Conservation (phyloP, 176 grass and related monocot species). For the Pontederia paniculata region DNA sequence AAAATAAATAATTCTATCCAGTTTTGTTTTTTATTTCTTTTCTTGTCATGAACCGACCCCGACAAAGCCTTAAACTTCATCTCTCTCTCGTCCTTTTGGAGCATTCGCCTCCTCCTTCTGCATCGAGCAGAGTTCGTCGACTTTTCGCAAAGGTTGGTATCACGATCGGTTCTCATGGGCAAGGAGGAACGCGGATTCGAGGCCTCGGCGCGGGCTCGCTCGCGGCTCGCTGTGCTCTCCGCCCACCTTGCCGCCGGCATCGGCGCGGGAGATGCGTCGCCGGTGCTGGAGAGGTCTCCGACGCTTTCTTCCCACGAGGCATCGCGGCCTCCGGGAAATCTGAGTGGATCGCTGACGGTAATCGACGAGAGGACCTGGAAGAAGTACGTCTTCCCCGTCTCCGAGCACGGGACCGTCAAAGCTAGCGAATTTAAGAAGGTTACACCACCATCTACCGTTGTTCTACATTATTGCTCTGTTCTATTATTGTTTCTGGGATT, state of each 20-base stretch:
- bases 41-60: no score
- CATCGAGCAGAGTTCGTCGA: neutral
- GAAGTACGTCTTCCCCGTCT: conserved; percentile 54
- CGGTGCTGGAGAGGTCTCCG: conserved; percentile 39
- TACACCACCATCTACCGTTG: neutral
- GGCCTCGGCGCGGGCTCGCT: conserved; percentile 16
- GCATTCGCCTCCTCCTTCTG: neutral
- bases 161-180: neutral
- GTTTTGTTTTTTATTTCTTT: no score
- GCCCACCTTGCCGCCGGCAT: conserved; percentile 24
- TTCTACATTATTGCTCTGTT: neutral
- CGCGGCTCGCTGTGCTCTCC: conserved; percentile 44
- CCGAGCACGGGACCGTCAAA: conserved; percentile 61
- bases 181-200: neutral
- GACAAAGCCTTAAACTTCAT: neutral
- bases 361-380: conserved; percentile 56
- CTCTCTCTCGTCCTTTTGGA: no score
- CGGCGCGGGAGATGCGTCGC: neutral
- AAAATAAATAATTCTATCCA: no score
- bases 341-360: conserved; percentile 43
- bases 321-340: conserved; percentile 17
- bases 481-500: neutral
- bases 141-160: neutral
- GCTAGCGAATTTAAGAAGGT: conserved; percentile 90
- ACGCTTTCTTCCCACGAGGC: conserved; percentile 17